A percentile compares a stretch with the other conserved stretches of the same genome.
These are phyloP conservation scores for Yarrowia sp. DNA, from an alignment of 805 yeast genomes.

Conservation along the genomic window DNA sequence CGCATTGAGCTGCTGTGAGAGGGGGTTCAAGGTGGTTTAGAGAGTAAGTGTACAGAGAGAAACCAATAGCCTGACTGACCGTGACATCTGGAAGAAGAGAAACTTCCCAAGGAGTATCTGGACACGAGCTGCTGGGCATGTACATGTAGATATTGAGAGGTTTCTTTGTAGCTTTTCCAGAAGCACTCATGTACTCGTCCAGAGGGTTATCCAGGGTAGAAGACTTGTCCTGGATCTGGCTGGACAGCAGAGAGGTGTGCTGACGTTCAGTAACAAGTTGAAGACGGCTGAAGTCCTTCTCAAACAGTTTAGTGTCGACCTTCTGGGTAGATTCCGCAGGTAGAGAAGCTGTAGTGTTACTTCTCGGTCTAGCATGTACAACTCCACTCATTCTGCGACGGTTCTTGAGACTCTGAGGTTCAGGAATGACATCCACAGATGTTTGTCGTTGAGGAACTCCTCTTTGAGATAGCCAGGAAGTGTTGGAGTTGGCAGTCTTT, in stretches of 20 bases:
- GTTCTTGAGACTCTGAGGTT: conserved; percentile 20
- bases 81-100: conserved; percentile 52
- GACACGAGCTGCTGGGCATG: conserved; percentile 48
- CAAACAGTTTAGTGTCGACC: conserved; percentile 18
- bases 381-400: conserved; percentile 15
- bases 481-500: conserved; percentile 27
- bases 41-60: conserved; percentile 52
- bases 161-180: conserved; percentile 50
- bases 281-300: conserved; percentile 26
- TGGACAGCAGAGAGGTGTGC: conserved; percentile 7
- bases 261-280: not conserved
- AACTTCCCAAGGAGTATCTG: conserved; percentile 49
- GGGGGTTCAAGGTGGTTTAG: conserved; percentile 45
- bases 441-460: conserved; percentile 19
- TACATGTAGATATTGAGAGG: conserved; percentile 49
- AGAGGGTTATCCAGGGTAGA: conserved; percentile 49
- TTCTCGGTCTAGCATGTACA: conserved; percentile 9
- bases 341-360: conserved; percentile 38
- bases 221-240: conserved; percentile 47
- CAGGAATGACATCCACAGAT: conserved; percentile 25
- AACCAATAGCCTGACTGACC: conserved; percentile 66
- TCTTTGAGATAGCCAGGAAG: conserved; percentile 24
- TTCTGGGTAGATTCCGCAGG: conserved; percentile 27
- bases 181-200: conserved; percentile 50
- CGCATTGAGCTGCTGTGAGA: conserved; percentile 47